A percentile compares a stretch with the other conserved stretches of the same genome.
phyloP scores from a whole-genome alignment of 768 basidiomycete genomes.

The Suillus lakei region DNA sequence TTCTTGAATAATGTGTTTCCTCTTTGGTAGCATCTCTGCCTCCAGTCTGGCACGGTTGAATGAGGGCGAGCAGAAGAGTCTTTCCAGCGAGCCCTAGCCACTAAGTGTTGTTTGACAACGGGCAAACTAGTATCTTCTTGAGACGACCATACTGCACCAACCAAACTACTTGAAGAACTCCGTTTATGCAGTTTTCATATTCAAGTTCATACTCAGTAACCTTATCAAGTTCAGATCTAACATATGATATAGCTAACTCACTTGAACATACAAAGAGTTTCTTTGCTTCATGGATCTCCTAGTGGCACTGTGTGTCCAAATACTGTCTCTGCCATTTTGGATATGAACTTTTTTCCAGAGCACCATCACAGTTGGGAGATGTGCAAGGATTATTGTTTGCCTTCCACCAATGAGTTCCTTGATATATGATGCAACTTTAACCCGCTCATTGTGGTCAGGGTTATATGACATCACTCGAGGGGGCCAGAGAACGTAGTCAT shows the following conservation, averaged over 20 bases:
- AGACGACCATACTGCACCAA: conserved; percentile 21
- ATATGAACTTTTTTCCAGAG: conserved; percentile 33
- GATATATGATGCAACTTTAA: neutral
- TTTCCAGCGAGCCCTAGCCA: conserved; percentile 11
- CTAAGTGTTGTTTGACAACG: conserved; percentile 8
- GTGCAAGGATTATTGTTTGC: neutral
- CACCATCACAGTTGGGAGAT: conserved; percentile 10
- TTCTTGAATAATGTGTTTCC: neutral
- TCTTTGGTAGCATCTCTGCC: neutral
- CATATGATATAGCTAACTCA: conserved; percentile 12
- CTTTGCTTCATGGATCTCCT: conserved; percentile 11
- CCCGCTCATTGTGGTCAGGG: neutral
- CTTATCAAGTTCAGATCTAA: conserved; percentile 11
- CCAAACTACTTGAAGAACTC: neutral
- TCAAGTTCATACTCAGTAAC: conserved; percentile 10
- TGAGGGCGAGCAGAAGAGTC: conserved; percentile 17
- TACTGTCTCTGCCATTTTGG: conserved; percentile 28
- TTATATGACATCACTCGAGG: conserved; percentile 12
- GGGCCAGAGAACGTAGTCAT: conserved; percentile 14
- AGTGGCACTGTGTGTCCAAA: conserved; percentile 13
- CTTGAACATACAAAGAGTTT: conserved; percentile 6
- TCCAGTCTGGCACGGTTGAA: conserved; percentile 17
- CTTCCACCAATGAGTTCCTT: conserved; percentile 1
- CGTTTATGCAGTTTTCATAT: conserved; percentile 3
- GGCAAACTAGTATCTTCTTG: conserved; percentile 19